Conservation (phyloP, 179 eudicot genomes). For the Pouteria campechiana region DNA sequence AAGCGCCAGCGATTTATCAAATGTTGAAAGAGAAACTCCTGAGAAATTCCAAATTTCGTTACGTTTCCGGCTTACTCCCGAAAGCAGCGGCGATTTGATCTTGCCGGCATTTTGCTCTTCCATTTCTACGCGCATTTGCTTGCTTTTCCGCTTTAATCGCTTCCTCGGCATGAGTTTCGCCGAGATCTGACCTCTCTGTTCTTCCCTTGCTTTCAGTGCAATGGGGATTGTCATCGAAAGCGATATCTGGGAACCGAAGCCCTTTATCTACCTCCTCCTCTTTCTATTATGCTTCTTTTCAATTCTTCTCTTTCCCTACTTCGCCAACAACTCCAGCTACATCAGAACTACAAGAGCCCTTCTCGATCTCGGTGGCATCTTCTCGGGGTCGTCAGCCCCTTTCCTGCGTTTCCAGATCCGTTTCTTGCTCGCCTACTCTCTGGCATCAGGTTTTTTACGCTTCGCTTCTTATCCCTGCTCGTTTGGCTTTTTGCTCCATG, state of each 20-base stretch:
- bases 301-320: slow-evolving; percentile 41
- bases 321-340: slow-evolving; percentile 5
- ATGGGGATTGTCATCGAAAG: slow-evolving; percentile 68
- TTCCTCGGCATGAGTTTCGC: too few relatives aligned
- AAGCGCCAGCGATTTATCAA: too few relatives aligned
- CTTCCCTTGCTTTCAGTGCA: slow-evolving; percentile 2
- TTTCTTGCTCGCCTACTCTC: slow-evolving; percentile 51
- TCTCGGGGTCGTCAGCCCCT: too few relatives aligned
- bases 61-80: too few relatives aligned
- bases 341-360: slow-evolving; percentile 23
- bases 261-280: slow-evolving; percentile 29
- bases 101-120: too few relatives aligned
- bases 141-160: too few relatives aligned
- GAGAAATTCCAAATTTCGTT: too few relatives aligned
- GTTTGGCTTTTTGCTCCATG: too few relatives aligned
- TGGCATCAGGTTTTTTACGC: slow-evolving; percentile 50
- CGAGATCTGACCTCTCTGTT: slow-evolving; percentile 2
- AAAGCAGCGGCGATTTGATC: too few relatives aligned
- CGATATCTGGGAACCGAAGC: slow-evolving; percentile 58
- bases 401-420: slow-evolving; percentile 47
- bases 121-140: too few relatives aligned
- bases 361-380: slow-evolving; percentile 33
- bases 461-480: neutral
- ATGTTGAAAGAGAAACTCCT: too few relatives aligned
- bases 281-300: slow-evolving; percentile 45